Percentiles rank a stretch among this genome's conserved stretches.
Evolutionary conservation across 192 early-diverging fungal species (phyloP).

Genomic region (Coemansia nantahalensis): DNA sequence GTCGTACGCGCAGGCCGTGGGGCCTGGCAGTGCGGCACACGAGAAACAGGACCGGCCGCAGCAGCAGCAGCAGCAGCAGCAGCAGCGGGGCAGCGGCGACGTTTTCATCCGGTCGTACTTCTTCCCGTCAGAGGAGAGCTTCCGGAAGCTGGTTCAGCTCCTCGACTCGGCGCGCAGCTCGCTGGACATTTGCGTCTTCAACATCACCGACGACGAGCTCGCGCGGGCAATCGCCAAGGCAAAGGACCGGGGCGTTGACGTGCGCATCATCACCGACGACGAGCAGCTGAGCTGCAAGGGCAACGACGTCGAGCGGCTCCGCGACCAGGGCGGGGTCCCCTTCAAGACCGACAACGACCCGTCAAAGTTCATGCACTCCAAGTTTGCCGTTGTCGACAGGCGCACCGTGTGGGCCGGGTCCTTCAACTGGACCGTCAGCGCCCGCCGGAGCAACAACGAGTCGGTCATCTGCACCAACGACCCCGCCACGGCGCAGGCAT

Average conservation of each 20-base stretch:
- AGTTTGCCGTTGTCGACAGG: constrained; percentile 66
- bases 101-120: constrained; percentile 52
- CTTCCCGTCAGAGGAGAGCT: constrained; percentile 65
- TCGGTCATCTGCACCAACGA: constrained; percentile 66
- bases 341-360: constrained; percentile 53
- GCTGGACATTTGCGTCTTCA: constrained; percentile 71
- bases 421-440: constrained; percentile 52
- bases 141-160: constrained; percentile 53
- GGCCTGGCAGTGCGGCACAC: too few relatives aligned
- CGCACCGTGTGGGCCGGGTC: constrained; percentile 61
- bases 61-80: too few relatives aligned
- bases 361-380: constrained; percentile 64
- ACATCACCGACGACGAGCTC: constrained; percentile 70
- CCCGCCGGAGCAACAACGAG: constrained; percentile 68
- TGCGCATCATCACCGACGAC: constrained; percentile 74
- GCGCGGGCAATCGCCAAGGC: constrained; percentile 64
- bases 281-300: constrained; percentile 59
- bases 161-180: constrained; percentile 55
- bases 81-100: constrained; percentile 11
- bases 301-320: constrained; percentile 56
- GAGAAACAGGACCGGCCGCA: too few relatives aligned
- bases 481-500: constrained; percentile 56
- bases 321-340: constrained; percentile 49
- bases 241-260: constrained; percentile 52
- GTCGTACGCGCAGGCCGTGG: too few relatives aligned